Conservation (phyloP, 768 basidiomycete genomes). For the Leccinum rimulosum region DNA sequence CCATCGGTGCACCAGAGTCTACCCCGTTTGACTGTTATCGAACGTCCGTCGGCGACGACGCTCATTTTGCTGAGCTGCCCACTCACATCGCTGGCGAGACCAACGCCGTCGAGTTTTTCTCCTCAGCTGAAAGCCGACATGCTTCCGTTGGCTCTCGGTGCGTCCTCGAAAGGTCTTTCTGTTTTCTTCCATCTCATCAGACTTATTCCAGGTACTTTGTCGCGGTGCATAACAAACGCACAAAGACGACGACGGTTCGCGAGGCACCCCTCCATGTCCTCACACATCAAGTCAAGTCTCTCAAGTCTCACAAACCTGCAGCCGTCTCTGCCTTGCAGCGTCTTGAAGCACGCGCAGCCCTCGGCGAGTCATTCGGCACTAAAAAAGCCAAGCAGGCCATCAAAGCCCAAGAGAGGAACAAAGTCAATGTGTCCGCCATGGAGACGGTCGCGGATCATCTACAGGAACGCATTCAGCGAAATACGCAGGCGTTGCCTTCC, state of each 20-base stretch:
- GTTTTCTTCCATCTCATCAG: slow-evolving; percentile 1
- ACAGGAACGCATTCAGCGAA: slow-evolving; percentile 78
- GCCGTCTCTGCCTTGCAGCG: slow-evolving; percentile 50
- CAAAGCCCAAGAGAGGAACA: slow-evolving; percentile 82
- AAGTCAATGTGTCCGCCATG: slow-evolving; percentile 87
- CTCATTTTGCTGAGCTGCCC: slow-evolving; percentile 31
- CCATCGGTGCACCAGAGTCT: slow-evolving; percentile 51
- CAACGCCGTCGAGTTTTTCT: slow-evolving; percentile 77
- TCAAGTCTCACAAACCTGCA: slow-evolving; percentile 61
- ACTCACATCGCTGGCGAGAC: slow-evolving; percentile 77
- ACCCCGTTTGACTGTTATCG: slow-evolving; percentile 65
- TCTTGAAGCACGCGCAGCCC: slow-evolving; percentile 63
- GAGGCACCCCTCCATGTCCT: slow-evolving; percentile 68
- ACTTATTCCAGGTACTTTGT: slow-evolving; percentile 64
- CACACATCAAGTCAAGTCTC: slow-evolving; percentile 76
- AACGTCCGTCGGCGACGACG: slow-evolving; percentile 34
- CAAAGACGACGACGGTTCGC: slow-evolving; percentile 66
- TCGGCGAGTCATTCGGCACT: slow-evolving; percentile 93
- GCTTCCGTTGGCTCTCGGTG: slow-evolving; percentile 68
- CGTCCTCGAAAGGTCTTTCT: slow-evolving; percentile 24
- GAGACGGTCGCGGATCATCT: slow-evolving; percentile 77
- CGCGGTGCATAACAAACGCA: slow-evolving; percentile 77
- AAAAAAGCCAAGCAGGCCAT: slow-evolving; percentile 90
- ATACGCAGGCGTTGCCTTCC: slow-evolving; percentile 65
- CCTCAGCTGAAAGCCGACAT: slow-evolving; percentile 51